These are phyloP conservation scores for Boletellus emodensis DNA, from an alignment of 768 basidiomycete genomes.

Conservation along the genomic window DNA sequence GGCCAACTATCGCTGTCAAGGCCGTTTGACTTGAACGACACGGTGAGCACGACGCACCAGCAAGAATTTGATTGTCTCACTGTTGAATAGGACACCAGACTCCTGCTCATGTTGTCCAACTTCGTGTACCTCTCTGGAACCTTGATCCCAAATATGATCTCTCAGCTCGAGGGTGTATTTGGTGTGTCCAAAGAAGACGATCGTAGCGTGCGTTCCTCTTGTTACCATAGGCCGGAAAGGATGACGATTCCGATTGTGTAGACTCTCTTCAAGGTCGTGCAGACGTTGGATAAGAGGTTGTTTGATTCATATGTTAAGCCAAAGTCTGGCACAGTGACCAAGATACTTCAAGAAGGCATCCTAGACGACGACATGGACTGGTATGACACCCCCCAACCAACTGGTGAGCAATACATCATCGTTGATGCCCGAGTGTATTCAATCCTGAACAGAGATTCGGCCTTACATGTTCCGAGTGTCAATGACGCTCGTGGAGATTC, in stretches of 20 bases:
- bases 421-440: not conserved
- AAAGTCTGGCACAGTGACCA: constrained; percentile 64
- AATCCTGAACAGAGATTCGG: constrained; percentile 67
- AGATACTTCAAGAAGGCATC: constrained; percentile 75
- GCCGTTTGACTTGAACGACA: constrained; percentile 54
- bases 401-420: constrained; percentile 49
- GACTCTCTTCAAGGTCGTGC: constrained; percentile 73
- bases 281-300: constrained; percentile 81
- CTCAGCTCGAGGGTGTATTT: constrained; percentile 74
- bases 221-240: not conserved
- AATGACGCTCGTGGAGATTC: constrained; percentile 85
- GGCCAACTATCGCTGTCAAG: constrained; percentile 22
- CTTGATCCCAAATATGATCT: constrained; percentile 75
- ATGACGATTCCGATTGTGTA: constrained; percentile 24
- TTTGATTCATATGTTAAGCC: constrained; percentile 87
- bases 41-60: constrained; percentile 39
- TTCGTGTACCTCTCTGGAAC: constrained; percentile 68
- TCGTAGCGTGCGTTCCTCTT: constrained; percentile 46
- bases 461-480: constrained; percentile 90
- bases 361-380: constrained; percentile 83
- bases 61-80: not conserved
- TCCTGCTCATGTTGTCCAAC: constrained; percentile 88
- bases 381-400: constrained; percentile 91
- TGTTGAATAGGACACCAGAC: constrained; percentile 67
- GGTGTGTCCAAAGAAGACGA: constrained; percentile 70